phyloP scores from a whole-genome alignment of 176 grass and related monocot species.

The Ampelocalamus luodianensis region DNA sequence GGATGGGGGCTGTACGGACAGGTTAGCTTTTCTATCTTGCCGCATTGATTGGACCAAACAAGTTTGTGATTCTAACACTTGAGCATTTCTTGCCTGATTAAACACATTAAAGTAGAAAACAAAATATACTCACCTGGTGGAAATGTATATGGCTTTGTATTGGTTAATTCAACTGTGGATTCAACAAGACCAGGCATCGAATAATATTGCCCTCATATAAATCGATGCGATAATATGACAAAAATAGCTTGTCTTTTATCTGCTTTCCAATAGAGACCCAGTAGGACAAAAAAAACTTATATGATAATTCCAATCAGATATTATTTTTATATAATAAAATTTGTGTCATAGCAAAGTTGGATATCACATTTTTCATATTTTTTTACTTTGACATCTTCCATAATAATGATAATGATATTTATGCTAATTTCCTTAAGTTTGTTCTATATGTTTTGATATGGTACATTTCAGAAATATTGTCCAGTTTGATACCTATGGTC shows the following conservation, averaged over 20 bases:
- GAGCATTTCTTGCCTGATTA: background rate
- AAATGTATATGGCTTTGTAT: conserved; percentile 8
- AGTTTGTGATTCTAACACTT: background rate
- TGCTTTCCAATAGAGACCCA: background rate
- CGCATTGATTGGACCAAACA: conserved; percentile 9
- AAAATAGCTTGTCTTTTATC: background rate
- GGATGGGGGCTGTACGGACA: conserved; percentile 98
- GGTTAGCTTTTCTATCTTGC: conserved; percentile 52
- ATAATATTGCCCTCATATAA: background rate
- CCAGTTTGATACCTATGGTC: background rate
- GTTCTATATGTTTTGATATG: background rate
- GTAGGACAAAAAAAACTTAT: background rate
- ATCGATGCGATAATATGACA: background rate
- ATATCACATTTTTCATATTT: background rate
- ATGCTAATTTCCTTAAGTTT: conserved; percentile 12
- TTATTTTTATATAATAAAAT: conserved; percentile 4
- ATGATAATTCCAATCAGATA: background rate
- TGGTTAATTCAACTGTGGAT: background rate
- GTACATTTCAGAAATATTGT: background rate
- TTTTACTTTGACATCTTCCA: background rate
- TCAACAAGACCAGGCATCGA: conserved; percentile 2
- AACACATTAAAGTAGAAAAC: background rate
- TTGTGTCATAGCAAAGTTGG: background rate
- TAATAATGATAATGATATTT: background rate
- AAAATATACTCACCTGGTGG: background rate